Conservation (phyloP, 2,329 filamentous ascomycete genomes). For the Nothopassalora personata region DNA sequence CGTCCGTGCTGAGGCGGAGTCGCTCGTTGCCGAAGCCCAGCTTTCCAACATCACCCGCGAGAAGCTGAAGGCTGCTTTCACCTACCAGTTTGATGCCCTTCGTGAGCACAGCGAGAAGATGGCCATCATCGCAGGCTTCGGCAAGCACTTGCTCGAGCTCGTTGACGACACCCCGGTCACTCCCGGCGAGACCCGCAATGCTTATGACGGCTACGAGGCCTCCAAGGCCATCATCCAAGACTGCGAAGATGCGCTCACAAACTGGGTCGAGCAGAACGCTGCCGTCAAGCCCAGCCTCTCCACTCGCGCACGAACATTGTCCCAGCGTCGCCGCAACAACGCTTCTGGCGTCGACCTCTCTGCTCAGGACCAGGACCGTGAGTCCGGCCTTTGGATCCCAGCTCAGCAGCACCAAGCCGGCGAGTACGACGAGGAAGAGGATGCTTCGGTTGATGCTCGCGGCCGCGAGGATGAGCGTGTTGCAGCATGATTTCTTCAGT, state of each 20-base stretch:
- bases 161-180: conserved; percentile 96
- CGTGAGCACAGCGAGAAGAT: conserved; percentile 98
- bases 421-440: conserved; percentile 58
- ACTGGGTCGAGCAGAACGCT: conserved; percentile 90
- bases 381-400: conserved; percentile 75
- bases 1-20: conserved; percentile 95
- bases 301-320: conserved; percentile 78
- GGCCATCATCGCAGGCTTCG: conserved; percentile 94
- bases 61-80: conserved; percentile 97
- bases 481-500: conserved; percentile 1
- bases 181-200: conserved; percentile 88
- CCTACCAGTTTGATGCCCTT: conserved; percentile 95
- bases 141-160: conserved; percentile 95
- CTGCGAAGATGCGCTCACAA: conserved; percentile 93
- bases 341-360: conserved; percentile 75
- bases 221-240: conserved; percentile 99
- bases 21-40: conserved; percentile 96
- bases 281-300: conserved; percentile 83
- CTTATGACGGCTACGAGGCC: conserved; percentile 96
- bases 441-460: conserved; percentile 41
- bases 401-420: conserved; percentile 61
- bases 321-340: conserved; percentile 67
- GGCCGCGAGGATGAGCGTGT: conserved; percentile 45
- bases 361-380: conserved; percentile 65
- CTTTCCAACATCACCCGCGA: conserved; percentile 98